These are phyloP conservation scores for Kwoniella bestiolae DNA, from an alignment of 768 basidiomycete species.

Conservation along the genomic window DNA sequence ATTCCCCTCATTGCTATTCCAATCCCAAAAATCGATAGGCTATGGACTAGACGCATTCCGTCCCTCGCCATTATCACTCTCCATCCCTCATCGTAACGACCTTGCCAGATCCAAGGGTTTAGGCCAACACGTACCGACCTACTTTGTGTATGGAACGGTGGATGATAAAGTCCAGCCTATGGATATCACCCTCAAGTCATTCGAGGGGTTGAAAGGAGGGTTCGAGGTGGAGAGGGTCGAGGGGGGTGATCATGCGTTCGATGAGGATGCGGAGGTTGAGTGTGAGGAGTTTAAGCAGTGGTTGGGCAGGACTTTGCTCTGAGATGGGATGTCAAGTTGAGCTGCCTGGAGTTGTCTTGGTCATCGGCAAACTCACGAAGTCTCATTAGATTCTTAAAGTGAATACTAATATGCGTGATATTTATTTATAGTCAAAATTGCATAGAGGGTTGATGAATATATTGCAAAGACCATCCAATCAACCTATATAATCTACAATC, in stretches of 20 bases:
- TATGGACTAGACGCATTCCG: slow-evolving; percentile 41
- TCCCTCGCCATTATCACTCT: slow-evolving; percentile 37
- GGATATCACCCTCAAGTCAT: slow-evolving; percentile 36
- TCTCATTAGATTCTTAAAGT: too few relatives aligned
- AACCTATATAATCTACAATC: too few relatives aligned
- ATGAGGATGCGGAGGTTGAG: slow-evolving; percentile 44
- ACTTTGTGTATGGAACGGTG: slow-evolving; percentile 39
- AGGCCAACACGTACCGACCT: slow-evolving; percentile 25
- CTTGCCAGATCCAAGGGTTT: slow-evolving; percentile 1
- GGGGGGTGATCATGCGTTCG: slow-evolving; percentile 46
- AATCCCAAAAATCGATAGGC: slow-evolving; percentile 39
- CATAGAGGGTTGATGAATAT: too few relatives aligned
- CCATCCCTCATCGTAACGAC: slow-evolving; percentile 39
- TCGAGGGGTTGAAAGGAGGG: slow-evolving; percentile 22
- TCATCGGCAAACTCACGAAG: too few relatives aligned
- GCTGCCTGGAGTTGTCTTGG: too few relatives aligned
- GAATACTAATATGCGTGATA: too few relatives aligned
- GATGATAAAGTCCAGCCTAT: slow-evolving; percentile 49
- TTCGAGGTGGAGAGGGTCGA: slow-evolving; percentile 29
- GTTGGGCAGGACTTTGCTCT: slow-evolving; percentile 31
- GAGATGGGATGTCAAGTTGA: too few relatives aligned
- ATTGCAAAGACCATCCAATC: too few relatives aligned
- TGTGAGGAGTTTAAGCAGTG: slow-evolving; percentile 46
- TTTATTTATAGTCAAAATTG: too few relatives aligned
- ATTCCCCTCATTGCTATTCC: slow-evolving; percentile 48